Base-by-base conservation (phyloP, 225 moss, liverwort and hornwort genomes). In the Straminergon stramineum region DNA sequence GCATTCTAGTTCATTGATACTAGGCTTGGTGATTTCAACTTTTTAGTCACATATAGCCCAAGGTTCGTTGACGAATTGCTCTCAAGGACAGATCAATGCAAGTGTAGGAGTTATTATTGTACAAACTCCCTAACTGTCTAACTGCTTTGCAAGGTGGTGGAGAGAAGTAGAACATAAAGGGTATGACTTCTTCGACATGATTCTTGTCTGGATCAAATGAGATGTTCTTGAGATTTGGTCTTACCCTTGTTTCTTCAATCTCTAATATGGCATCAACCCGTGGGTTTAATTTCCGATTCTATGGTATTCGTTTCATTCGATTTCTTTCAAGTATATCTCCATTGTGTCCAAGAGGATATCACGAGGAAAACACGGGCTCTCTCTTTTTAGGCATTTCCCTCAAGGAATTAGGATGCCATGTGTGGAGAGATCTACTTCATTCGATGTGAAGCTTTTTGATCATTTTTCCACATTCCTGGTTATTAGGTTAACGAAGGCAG, bases 31-130 rank as follows among this genome's bases (percentile, higher is more conserved):
- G 63, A 76, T 13, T 13, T 19, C 14, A 27, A 52, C 13, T 75
- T 52, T 81, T 6, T 73, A 56, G 18, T 76, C 30, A 4, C 61
- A 34, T 34, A 64, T 58, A 69, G 41, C 51, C 34, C 11, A 87
- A 75, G 70, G 61, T 68, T 84, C 18, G 20, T 18, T 85, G 32
- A 85, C 45, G 22, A 41, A 73, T 57, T 26, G 35, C 26, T 86
- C 10, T 88, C 15, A 23, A 70, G 28, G 43, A 76, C 64, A 97
- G 94, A 94, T 96, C 41, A 85, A 85, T 86, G 95, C 93, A 89
- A 93, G 95, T 57, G 94, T 94, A 71, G 94, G 97, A 91, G 93
- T 95, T 88, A 84, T 97, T 75, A 95, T 98, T 76, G 78, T 98
- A 51, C 97, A 97, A 88, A 95, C 97, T 82, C 95, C 96, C 12